Evolutionary conservation across 1,284 basidiomycete species (phyloP).

Genomic region (Mrakiaceae sp.): DNA sequence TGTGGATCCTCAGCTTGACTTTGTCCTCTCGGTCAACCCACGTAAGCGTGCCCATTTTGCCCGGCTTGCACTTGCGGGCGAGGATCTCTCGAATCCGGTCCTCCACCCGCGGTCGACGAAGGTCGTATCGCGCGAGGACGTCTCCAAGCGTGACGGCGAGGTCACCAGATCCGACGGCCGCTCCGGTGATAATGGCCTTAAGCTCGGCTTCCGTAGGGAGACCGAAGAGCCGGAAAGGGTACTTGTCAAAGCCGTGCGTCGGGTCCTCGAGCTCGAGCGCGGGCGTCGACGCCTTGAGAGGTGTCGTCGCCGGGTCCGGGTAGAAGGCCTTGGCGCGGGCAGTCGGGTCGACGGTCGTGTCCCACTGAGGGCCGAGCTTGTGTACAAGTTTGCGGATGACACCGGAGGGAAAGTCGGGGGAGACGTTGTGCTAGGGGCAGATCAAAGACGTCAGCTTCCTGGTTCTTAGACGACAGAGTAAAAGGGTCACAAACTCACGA

Average conservation of each 20-base stretch:
- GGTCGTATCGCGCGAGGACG: not conserved
- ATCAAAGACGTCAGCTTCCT: conserved; percentile 27
- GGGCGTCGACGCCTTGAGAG: conserved; percentile 1
- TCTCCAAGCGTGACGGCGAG: not conserved
- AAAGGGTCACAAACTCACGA: not conserved
- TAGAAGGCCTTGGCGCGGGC: conserved; percentile 18
- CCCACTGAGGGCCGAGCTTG: conserved; percentile 37
- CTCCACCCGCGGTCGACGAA: not conserved
- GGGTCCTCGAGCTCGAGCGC: conserved; percentile 18
- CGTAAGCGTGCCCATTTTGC: too few relatives aligned
- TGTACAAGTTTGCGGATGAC: conserved; percentile 61
- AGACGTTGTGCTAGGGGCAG: conserved; percentile 43
- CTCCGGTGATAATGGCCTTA: conserved; percentile 27
- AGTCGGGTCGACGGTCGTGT: conserved; percentile 22
- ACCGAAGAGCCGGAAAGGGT: conserved; percentile 32
- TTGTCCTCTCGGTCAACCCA: too few relatives aligned
- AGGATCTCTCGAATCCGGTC: not conserved
- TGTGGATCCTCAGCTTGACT: too few relatives aligned
- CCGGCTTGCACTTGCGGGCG: not conserved
- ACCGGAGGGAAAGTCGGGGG: conserved; percentile 67
- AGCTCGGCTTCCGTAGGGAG: conserved; percentile 30
- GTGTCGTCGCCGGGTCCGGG: not conserved
- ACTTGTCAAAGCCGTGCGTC: conserved; percentile 28
- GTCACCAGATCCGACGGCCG: conserved; percentile 27
- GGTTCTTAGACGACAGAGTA: not conserved